Percentiles rank a stretch among this genome's conserved stretches.
phyloP scores from a whole-genome alignment of 2,329 filamentous ascomycete species.

The Aspergillus sp. region DNA sequence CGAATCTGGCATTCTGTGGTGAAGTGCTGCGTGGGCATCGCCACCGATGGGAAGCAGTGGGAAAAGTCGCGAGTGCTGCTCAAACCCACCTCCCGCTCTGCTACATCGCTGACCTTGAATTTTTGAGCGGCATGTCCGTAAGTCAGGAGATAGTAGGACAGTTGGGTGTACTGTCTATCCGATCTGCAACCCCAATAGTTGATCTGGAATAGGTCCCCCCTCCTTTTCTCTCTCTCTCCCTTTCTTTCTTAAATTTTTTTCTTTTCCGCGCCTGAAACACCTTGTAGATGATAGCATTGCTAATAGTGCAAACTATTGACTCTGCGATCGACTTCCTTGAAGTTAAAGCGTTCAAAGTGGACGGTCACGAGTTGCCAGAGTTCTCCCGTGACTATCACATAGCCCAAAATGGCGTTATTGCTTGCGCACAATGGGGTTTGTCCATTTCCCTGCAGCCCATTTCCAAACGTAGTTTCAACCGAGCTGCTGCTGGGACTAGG shows the following conservation, averaged over 20 bases:
- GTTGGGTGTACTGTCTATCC: slow-evolving; percentile 23
- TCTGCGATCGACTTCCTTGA: slow-evolving; percentile 29
- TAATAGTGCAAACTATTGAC: slow-evolving; percentile 35
- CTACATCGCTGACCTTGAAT: slow-evolving; percentile 34
- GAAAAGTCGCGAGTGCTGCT: slow-evolving; percentile 35
- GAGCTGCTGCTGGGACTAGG: not conserved
- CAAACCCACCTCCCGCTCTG: slow-evolving; percentile 38
- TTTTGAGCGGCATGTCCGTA: slow-evolving; percentile 12
- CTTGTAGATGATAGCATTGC: not conserved
- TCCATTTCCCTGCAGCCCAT: not conserved
- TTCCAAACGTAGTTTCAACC: not conserved
- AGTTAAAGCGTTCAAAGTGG: slow-evolving; percentile 10
- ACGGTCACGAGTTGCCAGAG: not conserved
- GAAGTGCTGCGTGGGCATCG: not conserved
- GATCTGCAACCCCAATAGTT: slow-evolving; percentile 30
- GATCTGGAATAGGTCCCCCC: slow-evolving; percentile 33
- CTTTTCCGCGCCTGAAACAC: not conserved
- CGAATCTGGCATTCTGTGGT: not conserved
- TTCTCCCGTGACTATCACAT: slow-evolving; percentile 29
- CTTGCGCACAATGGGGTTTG: not conserved
- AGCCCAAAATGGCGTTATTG: slow-evolving; percentile 20
- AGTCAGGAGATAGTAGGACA: no score
- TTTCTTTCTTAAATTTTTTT: not conserved
- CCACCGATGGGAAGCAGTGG: slow-evolving; percentile 25
- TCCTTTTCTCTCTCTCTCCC: not conserved